Conservation (phyloP, 2,329 filamentous ascomycete genomes). For the Neocatenulostroma microsporum region DNA sequence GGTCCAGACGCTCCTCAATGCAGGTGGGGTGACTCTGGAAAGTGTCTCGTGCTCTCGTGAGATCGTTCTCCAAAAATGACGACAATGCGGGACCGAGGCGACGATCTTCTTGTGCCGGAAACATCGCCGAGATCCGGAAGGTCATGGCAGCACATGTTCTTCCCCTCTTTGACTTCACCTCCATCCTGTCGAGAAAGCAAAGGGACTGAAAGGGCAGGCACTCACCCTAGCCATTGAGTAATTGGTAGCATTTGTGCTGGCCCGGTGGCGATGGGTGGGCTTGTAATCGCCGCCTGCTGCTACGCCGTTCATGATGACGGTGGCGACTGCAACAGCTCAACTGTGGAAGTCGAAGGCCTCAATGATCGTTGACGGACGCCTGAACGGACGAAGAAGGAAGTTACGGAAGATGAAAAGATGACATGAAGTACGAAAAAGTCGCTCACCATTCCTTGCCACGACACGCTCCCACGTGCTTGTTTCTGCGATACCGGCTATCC, state of each 20-base stretch:
- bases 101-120: not conserved
- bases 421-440: no score
- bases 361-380: no score
- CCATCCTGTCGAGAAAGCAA: not conserved
- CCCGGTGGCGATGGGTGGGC: slow-evolving; percentile 1
- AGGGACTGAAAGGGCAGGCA: not conserved
- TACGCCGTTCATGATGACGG: slow-evolving; percentile 6
- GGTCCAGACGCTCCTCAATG: not conserved
- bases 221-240: slow-evolving; percentile 8
- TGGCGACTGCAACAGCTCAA: no score
- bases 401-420: no score
- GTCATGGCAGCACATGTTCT: not conserved
- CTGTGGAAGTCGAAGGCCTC: no score
- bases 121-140: not conserved
- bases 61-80: no score
- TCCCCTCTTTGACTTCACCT: not conserved
- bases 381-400: no score
- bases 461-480: no score
- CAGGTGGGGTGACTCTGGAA: no score
- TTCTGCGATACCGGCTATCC: no score
- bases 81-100: not conserved
- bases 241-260: slow-evolving; percentile 7
- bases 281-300: slow-evolving; percentile 2
- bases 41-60: no score
- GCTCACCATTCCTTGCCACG: no score